A percentile compares a stretch with the other conserved stretches of the same genome.
These are phyloP conservation scores for Nakaseomyces delphensis DNA, from an alignment of 1,139 yeast genomes.

Conservation along the genomic window DNA sequence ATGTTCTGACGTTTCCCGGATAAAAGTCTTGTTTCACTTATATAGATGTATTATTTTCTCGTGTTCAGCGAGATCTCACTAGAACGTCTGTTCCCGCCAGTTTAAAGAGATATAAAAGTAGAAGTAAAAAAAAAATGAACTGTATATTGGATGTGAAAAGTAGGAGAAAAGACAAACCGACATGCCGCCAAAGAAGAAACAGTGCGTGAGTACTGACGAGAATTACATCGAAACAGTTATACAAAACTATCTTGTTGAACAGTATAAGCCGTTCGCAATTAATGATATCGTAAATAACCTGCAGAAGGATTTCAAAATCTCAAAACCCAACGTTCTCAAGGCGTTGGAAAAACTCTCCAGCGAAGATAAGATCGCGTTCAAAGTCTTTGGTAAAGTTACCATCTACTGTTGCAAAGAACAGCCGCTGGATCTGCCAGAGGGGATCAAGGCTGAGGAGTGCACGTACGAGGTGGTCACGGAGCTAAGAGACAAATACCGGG, in stretches of 20 bases:
- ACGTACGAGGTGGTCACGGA: conserved; percentile 16
- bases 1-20: too few relatives aligned
- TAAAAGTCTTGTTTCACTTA: too few relatives aligned
- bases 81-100: too few relatives aligned
- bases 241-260: conserved; percentile 31
- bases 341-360: conserved; percentile 30
- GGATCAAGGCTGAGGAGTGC: conserved; percentile 11
- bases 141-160: too few relatives aligned
- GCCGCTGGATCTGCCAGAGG: conserved; percentile 12
- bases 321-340: conserved; percentile 28
- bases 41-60: too few relatives aligned
- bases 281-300: conserved; percentile 35
- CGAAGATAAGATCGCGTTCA: conserved; percentile 28
- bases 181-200: conserved; percentile 2
- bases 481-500: conserved; percentile 18
- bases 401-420: conserved; percentile 33
- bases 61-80: too few relatives aligned
- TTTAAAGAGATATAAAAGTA: too few relatives aligned
- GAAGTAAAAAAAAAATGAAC: too few relatives aligned
- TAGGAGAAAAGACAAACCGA: too few relatives aligned
- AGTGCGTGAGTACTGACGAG: background rate
- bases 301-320: conserved; percentile 27
- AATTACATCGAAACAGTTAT: conserved; percentile 9
- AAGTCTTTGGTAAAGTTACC: conserved; percentile 34
- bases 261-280: conserved; percentile 36